These are phyloP conservation scores for Cystobasidium tubakii DNA, from an alignment of 768 basidiomycete genomes.

Conservation along the genomic window DNA sequence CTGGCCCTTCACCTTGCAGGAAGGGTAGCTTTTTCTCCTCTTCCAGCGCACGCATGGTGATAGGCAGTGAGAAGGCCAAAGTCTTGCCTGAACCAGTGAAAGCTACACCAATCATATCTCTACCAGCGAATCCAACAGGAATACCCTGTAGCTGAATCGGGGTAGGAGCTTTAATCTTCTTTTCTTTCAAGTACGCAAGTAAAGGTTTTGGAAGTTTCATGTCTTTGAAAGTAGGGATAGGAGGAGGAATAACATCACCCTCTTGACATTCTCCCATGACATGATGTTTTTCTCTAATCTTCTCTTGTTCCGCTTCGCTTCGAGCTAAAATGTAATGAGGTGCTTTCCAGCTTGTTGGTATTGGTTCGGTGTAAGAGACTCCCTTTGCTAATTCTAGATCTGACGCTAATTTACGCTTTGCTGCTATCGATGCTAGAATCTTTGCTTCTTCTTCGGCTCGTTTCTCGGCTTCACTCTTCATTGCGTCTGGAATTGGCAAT, in stretches of 20 bases:
- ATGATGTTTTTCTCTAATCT: slow-evolving; percentile 80
- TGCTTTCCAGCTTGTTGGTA: slow-evolving; percentile 74
- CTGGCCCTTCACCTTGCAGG: slow-evolving; percentile 86
- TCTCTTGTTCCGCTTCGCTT: slow-evolving; percentile 63
- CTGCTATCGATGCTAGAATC: slow-evolving; percentile 75
- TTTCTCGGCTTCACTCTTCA: slow-evolving; percentile 80
- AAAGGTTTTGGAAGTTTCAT: slow-evolving; percentile 96
- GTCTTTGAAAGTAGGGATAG: slow-evolving; percentile 90
- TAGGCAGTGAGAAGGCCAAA: slow-evolving; percentile 92
- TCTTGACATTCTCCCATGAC: slow-evolving; percentile 68
- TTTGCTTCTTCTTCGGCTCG: slow-evolving; percentile 82
- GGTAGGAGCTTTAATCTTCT: slow-evolving; percentile 78
- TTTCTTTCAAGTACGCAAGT: slow-evolving; percentile 71
- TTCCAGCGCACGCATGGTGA: slow-evolving; percentile 93
- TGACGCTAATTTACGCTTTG: slow-evolving; percentile 80
- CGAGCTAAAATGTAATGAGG: slow-evolving; percentile 74
- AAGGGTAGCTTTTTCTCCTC: slow-evolving; percentile 87
- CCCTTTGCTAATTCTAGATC: slow-evolving; percentile 90
- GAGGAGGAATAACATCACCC: slow-evolving; percentile 72
- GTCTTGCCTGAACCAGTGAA: slow-evolving; percentile 99
- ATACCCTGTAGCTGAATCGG: slow-evolving; percentile 97
- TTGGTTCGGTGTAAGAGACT: slow-evolving; percentile 77
- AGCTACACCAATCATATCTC: slow-evolving; percentile 97
- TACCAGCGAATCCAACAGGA: slow-evolving; percentile 90
- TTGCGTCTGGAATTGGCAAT: slow-evolving; percentile 58